Percentiles rank a stretch among this genome's conserved stretches.
phyloP scores from a whole-genome alignment of 2,329 filamentous ascomycete species.

The Macrophomina tecta region DNA sequence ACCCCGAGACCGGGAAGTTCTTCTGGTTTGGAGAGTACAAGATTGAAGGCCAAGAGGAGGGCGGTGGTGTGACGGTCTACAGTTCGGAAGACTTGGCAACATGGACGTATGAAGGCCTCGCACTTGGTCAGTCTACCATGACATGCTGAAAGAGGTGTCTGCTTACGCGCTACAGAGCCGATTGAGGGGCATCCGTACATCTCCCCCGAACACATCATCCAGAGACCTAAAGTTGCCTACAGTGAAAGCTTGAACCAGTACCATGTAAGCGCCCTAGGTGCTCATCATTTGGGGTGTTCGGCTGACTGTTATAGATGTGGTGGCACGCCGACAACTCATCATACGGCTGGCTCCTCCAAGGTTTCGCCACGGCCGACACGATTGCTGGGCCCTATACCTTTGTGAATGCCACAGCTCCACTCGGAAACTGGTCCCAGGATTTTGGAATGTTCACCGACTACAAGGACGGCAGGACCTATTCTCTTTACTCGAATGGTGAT shows the following conservation, averaged over 20 bases:
- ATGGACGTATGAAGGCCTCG: constrained; percentile 64
- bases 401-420: constrained; percentile 59
- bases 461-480: constrained; percentile 62
- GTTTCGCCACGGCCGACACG: constrained; percentile 60
- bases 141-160: neutral
- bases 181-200: constrained; percentile 62
- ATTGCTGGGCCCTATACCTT: constrained; percentile 63
- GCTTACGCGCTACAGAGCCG: constrained; percentile 46
- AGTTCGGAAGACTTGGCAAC: constrained; percentile 66
- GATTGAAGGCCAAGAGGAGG: constrained; percentile 62
- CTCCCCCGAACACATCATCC: constrained; percentile 63
- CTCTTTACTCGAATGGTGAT: constrained; percentile 67
- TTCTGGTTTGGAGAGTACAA: constrained; percentile 70
- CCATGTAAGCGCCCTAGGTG: constrained; percentile 50
- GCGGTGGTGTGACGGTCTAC: constrained; percentile 66
- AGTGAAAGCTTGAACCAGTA: constrained; percentile 62
- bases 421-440: constrained; percentile 69
- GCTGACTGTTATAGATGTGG: constrained; percentile 54
- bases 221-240: constrained; percentile 67
- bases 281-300: no score
- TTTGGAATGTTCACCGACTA: constrained; percentile 67
- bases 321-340: constrained; percentile 67
- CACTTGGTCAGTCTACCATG: constrained; percentile 51
- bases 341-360: constrained; percentile 63
- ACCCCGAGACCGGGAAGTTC: constrained; percentile 60